These are phyloP conservation scores for Pseudogymnoascus sp. DNA, from an alignment of 2,329 filamentous ascomycete species.

Conservation along the genomic window DNA sequence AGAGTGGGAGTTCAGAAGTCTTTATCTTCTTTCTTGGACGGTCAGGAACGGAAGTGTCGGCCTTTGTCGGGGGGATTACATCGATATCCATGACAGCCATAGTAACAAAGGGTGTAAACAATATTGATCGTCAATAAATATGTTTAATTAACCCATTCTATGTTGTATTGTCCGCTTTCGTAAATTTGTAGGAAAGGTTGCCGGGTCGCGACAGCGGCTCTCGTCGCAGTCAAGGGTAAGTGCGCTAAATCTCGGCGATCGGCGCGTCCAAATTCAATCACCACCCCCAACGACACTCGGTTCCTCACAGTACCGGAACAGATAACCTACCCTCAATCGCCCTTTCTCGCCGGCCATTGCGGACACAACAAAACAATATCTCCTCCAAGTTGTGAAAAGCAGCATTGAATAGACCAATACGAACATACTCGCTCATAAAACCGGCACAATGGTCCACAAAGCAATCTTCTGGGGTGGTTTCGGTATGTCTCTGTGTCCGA, in stretches of 20 bases:
- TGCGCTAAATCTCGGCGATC: conserved; percentile 9
- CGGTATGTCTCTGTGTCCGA: conserved; percentile 54
- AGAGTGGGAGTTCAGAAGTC: conserved; percentile 67
- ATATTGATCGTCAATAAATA: neutral
- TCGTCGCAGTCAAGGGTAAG: neutral
- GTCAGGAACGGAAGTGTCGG: neutral
- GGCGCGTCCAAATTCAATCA: conserved; percentile 11
- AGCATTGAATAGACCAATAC: neutral
- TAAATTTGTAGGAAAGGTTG: neutral
- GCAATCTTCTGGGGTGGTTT: conserved; percentile 85
- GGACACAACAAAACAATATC: conserved; percentile 5
- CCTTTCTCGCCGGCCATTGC: neutral
- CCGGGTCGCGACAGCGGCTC: conserved; percentile 7
- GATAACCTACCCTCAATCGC: conserved; percentile 6
- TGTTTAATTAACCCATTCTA: conserved; percentile 8
- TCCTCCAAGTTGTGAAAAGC: neutral
- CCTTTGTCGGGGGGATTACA: neutral
- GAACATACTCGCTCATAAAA: neutral
- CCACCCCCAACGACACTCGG: conserved; percentile 7
- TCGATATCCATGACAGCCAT: conserved; percentile 1
- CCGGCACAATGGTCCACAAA: conserved; percentile 37
- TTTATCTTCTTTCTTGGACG: conserved; percentile 51
- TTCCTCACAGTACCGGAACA: neutral
- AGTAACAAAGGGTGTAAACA: neutral
- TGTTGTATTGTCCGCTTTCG: neutral